Conservation (phyloP, 345 rosid species). For the Jatropha curcas region DNA sequence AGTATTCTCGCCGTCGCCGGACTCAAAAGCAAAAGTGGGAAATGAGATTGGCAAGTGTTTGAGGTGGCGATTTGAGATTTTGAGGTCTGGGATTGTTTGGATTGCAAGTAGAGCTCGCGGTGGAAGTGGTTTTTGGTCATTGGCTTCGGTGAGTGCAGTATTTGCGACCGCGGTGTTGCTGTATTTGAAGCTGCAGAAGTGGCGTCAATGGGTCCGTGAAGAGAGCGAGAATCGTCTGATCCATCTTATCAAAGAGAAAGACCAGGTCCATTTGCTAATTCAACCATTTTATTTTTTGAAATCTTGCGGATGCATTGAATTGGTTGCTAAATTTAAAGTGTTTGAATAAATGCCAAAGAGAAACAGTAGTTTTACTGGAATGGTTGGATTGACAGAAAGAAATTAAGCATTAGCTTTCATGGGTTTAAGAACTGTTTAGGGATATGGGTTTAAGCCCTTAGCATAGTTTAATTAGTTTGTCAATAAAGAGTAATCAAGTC, state of each 20-base stretch:
- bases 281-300: not conserved
- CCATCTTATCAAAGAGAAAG: constrained; percentile 44
- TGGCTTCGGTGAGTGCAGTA: constrained; percentile 23
- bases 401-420: too few relatives aligned
- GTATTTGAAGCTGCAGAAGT: constrained; percentile 23
- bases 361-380: not conserved
- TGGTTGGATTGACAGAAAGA: not conserved
- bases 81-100: constrained; percentile 23
- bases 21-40: not conserved
- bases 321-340: not conserved
- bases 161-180: constrained; percentile 32
- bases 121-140: constrained; percentile 34
- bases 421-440: too few relatives aligned
- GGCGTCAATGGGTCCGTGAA: constrained; percentile 31
- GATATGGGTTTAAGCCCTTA: too few relatives aligned
- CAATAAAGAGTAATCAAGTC: too few relatives aligned
- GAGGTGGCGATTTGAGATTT: constrained; percentile 14
- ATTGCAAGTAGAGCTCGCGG: constrained; percentile 29
- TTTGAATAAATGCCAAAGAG: not conserved
- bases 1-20: not conserved
- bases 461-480: too few relatives aligned
- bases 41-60: constrained; percentile 12
- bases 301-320: not conserved
- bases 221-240: constrained; percentile 25
- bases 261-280: constrained; percentile 36